Evolutionary conservation across 768 basidiomycete genomes (phyloP).

Genomic region (Mycena floridula): DNA sequence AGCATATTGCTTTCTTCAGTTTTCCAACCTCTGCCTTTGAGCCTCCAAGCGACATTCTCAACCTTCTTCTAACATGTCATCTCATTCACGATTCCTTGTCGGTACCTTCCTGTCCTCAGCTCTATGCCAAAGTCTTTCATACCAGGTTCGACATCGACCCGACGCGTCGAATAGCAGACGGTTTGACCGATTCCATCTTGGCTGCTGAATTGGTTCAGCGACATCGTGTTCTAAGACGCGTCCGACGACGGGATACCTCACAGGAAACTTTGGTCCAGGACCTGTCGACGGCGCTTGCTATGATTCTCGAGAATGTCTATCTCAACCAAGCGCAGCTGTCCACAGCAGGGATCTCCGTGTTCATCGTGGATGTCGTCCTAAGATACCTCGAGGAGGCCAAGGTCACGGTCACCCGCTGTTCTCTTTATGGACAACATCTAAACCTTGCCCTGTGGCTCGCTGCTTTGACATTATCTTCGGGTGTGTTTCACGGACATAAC

Average conservation of each 20-base stretch:
- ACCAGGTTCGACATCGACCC: slow-evolving; percentile 39
- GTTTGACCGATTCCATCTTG: slow-evolving; percentile 33
- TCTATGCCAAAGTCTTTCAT: slow-evolving; percentile 51
- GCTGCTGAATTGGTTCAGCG: slow-evolving; percentile 44
- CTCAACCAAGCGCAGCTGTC: slow-evolving; percentile 41
- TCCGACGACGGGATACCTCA: slow-evolving; percentile 30
- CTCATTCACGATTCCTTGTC: slow-evolving; percentile 37
- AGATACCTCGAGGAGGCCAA: slow-evolving; percentile 8
- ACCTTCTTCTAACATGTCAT: slow-evolving; percentile 40
- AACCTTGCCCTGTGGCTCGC: slow-evolving; percentile 21
- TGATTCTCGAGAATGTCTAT: slow-evolving; percentile 52
- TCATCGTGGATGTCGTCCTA: slow-evolving; percentile 24
- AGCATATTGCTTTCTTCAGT: slow-evolving; percentile 44
- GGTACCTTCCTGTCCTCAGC: slow-evolving; percentile 37
- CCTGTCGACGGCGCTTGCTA: slow-evolving; percentile 52
- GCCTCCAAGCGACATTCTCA: slow-evolving; percentile 34
- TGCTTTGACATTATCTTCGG: slow-evolving; percentile 28
- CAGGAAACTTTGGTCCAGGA: slow-evolving; percentile 29
- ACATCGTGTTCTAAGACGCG: slow-evolving; percentile 41
- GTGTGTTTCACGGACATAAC: slow-evolving; percentile 11
- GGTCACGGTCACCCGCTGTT: too few relatives aligned
- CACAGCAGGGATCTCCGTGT: slow-evolving; percentile 31
- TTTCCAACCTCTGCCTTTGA: slow-evolving; percentile 30
- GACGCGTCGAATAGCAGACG: slow-evolving; percentile 14
- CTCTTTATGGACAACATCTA: slow-evolving; percentile 1